Evolutionary conservation across 73 alveolate genomes (phyloP), one percentile per base, ranked within the genome.

Genomic region (Symbiodinium pilosum): DNA sequence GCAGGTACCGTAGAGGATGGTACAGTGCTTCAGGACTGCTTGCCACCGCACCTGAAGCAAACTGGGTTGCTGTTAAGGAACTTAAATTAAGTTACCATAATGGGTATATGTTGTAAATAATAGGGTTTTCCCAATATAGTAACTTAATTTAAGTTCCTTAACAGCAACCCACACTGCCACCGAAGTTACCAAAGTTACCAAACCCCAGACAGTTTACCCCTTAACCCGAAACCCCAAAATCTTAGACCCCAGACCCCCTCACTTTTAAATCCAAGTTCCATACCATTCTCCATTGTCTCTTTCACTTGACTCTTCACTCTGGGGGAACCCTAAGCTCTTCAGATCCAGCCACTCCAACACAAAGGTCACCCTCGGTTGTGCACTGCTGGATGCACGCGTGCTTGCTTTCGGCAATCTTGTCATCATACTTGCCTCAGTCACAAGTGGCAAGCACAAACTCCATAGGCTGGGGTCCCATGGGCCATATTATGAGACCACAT

Each of bases 21-120:
- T 88, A 47, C 95, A 88, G 95, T 88, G 95, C 73, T 88, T 81
- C 28, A 68, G 54, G 20, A 88, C 95, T 26, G 95, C 95, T 68
- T 88, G 95, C 95, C 95, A 88, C 42, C 95, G 44, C 71, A 88
- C 81, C 95, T 88, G 43, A 54, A 54, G 47, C 81, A n/a, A 54
- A 26, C 34, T 30, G 34, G 20, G 32, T 54, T 9, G 73, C 73
- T n/a, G n/a, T n/a, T n/a, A n/a, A n/a, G n/a, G n/a, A n/a, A n/a
- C n/a, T n/a, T n/a, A n/a, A n/a, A n/a, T n/a, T n/a, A n/a, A n/a
- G n/a, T n/a, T n/a, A n/a, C n/a, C n/a, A n/a, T n/a, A n/a, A n/a
- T n/a, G n/a, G n/a, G n/a, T n/a, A n/a, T n/a, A n/a, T n/a, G n/a
- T n/a, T n/a, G n/a, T n/a, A n/a, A n/a, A n/a, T n/a, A n/a, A n/a